Conservation (phyloP, 2,329 filamentous ascomycete species). For the Chaetomium sp. region DNA sequence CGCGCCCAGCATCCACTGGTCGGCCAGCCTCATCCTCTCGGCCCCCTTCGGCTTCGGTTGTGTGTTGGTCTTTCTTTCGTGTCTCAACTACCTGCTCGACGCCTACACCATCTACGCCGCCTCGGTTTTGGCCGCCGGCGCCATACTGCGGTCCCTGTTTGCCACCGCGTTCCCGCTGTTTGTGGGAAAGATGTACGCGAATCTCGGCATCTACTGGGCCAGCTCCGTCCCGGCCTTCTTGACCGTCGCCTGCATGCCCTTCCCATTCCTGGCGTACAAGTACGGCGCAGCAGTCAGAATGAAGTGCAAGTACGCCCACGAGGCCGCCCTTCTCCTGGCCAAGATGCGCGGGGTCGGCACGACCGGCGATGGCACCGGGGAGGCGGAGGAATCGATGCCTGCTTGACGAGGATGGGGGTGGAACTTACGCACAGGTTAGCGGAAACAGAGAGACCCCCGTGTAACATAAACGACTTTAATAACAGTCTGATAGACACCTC, state of each 20-base stretch:
- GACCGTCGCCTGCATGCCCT: slow-evolving; percentile 70
- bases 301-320: slow-evolving; percentile 69
- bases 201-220: slow-evolving; percentile 75
- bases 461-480: neutral
- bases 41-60: slow-evolving; percentile 48
- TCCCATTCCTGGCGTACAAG: slow-evolving; percentile 75
- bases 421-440: neutral
- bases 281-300: slow-evolving; percentile 66
- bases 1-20: slow-evolving; percentile 38
- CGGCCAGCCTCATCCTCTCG: slow-evolving; percentile 42
- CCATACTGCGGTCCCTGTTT: slow-evolving; percentile 70
- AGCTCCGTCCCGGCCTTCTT: slow-evolving; percentile 73
- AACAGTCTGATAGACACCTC: neutral
- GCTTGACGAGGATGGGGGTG: neutral
- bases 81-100: slow-evolving; percentile 70
- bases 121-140: slow-evolving; percentile 71
- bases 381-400: neutral
- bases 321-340: slow-evolving; percentile 55
- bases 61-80: slow-evolving; percentile 66
- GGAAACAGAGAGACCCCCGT: neutral
- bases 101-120: slow-evolving; percentile 75
- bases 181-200: slow-evolving; percentile 59
- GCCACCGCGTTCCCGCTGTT: slow-evolving; percentile 74
- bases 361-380: neutral
- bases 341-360: neutral